Evolutionary conservation across 129 eudicot genomes (phyloP).

Genomic region (Lonicera japonica): DNA sequence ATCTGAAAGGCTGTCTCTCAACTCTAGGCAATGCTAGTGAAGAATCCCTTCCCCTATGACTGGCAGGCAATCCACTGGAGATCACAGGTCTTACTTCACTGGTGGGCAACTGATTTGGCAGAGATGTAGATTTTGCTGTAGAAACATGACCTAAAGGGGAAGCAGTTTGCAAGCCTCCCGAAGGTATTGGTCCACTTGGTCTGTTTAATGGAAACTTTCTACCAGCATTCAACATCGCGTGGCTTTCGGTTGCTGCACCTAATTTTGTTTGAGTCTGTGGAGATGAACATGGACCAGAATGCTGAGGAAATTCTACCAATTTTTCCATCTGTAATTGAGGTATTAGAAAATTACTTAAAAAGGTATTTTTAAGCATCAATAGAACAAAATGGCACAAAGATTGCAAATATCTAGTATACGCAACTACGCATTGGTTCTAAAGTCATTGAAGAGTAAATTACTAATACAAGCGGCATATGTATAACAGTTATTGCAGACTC

Average conservation of each 20-base stretch:
- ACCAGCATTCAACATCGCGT: slow-evolving; percentile 29
- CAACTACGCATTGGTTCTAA: too few relatives aligned
- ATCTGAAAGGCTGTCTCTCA: slow-evolving; percentile 52
- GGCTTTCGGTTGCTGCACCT: slow-evolving; percentile 40
- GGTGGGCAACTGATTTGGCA: slow-evolving; percentile 72
- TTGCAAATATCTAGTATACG: too few relatives aligned
- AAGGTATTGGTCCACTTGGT: slow-evolving; percentile 30
- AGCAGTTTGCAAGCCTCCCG: slow-evolving; percentile 49
- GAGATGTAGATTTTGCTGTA: slow-evolving; percentile 41
- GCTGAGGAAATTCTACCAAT: slow-evolving; percentile 47
- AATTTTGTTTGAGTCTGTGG: slow-evolving; percentile 42
- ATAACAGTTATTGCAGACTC: neutral
- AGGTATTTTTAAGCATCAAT: slow-evolving; percentile 12
- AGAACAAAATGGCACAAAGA: neutral
- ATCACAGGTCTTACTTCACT: slow-evolving; percentile 66
- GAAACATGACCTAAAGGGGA: slow-evolving; percentile 44
- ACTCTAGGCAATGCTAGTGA: slow-evolving; percentile 38
- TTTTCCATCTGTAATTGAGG: slow-evolving; percentile 64
- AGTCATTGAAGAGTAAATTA: neutral
- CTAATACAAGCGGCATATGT: neutral
- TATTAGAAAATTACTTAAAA: slow-evolving; percentile 1
- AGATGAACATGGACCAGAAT: slow-evolving; percentile 36
- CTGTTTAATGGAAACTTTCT: slow-evolving; percentile 46
- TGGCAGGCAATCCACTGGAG: slow-evolving; percentile 31
- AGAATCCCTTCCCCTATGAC: slow-evolving; percentile 38